phyloP scores from a whole-genome alignment of 176 grass and related monocot species.

The Musa troglodytarum region DNA sequence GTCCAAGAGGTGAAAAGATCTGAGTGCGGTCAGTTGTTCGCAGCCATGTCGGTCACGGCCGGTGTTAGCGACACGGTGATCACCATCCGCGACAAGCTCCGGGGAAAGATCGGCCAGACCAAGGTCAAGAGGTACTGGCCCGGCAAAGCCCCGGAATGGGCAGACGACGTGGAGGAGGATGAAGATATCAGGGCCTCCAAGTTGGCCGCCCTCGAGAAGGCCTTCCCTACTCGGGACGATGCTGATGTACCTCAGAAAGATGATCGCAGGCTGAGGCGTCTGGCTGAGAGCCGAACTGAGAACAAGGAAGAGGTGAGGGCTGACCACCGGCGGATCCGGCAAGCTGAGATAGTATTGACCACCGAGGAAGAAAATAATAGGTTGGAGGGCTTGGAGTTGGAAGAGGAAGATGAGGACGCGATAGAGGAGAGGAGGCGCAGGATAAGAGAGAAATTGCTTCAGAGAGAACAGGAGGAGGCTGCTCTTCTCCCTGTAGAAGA shows the following conservation, averaged over 20 bases:
- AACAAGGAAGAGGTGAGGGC: constrained; percentile 88
- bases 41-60: constrained; percentile 59
- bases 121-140: constrained; percentile 95
- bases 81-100: constrained; percentile 71
- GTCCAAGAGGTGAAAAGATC: no score
- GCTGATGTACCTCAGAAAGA: constrained; percentile 40
- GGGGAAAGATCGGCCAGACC: constrained; percentile 85
- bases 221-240: constrained; percentile 53
- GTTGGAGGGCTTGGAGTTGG: constrained; percentile 45
- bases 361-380: constrained; percentile 51
- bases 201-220: constrained; percentile 50
- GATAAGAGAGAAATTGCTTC: constrained; percentile 53
- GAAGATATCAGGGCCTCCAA: constrained; percentile 28
- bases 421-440: constrained; percentile 70
- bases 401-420: constrained; percentile 86
- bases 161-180: constrained; percentile 39
- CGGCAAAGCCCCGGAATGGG: constrained; percentile 75
- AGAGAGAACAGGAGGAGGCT: constrained; percentile 65
- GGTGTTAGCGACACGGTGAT: constrained; percentile 77
- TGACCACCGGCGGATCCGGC: constrained; percentile 67
- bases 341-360: constrained; percentile 72
- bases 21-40: background rate
- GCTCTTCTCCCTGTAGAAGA: constrained; percentile 69
- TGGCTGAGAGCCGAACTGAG: constrained; percentile 44
- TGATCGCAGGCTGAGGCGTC: constrained; percentile 53